A percentile compares a stretch with the other conserved stretches of the same genome.
Evolutionary conservation across 371 early-diverging fungal species (phyloP).

Genomic region (Chytridiales sp.): DNA sequence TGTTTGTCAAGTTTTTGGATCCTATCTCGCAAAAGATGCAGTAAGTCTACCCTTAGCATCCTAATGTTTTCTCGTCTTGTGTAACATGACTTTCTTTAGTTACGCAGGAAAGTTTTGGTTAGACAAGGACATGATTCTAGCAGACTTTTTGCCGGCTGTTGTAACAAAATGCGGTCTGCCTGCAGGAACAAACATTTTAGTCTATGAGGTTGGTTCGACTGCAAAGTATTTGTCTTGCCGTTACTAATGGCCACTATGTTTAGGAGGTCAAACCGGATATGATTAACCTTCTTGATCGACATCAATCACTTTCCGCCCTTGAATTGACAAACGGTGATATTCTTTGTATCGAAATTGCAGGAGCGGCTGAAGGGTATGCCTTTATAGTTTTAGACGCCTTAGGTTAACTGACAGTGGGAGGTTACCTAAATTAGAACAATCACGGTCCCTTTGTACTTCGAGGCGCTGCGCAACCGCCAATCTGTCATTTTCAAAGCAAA

Average conservation of each 20-base stretch:
- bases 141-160: too few species aligned
- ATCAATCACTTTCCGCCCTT: constrained; percentile 62
- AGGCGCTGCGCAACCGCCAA: constrained; percentile 66
- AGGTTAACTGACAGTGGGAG: too few species aligned
- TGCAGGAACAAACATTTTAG: constrained; percentile 49
- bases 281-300: constrained; percentile 66
- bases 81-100: too few species aligned
- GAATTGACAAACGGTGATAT: constrained; percentile 94
- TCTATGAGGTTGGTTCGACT: constrained; percentile 58
- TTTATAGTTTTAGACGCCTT: too few species aligned
- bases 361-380: too few species aligned
- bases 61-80: too few species aligned
- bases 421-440: too few species aligned
- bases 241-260: neutral
- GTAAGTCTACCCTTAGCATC: too few species aligned
- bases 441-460: constrained; percentile 69
- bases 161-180: constrained; percentile 58
- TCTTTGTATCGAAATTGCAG: constrained; percentile 82
- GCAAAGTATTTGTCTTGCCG: too few species aligned
- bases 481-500: constrained; percentile 67
- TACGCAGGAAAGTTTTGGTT: too few species aligned
- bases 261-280: constrained; percentile 85
- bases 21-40: constrained; percentile 57
- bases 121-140: too few species aligned
- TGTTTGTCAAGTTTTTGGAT: constrained; percentile 85